These are phyloP conservation scores for Phyllosticta citribraziliensis DNA, from an alignment of 2,329 filamentous ascomycete genomes.

Conservation along the genomic window DNA sequence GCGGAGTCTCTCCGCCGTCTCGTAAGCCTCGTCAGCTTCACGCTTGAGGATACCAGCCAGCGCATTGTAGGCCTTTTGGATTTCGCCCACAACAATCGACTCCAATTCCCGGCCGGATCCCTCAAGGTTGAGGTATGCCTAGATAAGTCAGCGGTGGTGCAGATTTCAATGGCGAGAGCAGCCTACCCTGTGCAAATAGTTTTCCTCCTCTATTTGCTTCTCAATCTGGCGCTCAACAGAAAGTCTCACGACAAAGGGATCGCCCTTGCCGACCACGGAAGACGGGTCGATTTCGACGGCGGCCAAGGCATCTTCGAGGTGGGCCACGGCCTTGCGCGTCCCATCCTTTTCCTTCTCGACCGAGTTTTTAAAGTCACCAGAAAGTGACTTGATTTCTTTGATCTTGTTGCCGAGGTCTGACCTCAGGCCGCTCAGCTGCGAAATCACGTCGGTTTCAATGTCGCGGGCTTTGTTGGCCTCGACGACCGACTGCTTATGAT, in stretches of 20 bases:
- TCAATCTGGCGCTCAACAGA: conserved; percentile 84
- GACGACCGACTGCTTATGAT: conserved; percentile 68
- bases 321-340: conserved; percentile 68
- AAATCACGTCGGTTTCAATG: conserved; percentile 84
- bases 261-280: conserved; percentile 70
- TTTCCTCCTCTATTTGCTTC: conserved; percentile 90
- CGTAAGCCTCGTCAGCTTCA: conserved; percentile 74
- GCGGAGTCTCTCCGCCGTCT: conserved; percentile 69
- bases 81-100: conserved; percentile 91
- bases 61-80: conserved; percentile 95
- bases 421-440: conserved; percentile 73
- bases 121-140: conserved; percentile 93
- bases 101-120: conserved; percentile 90
- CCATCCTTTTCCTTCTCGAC: conserved; percentile 90
- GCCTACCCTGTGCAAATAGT: conserved; percentile 84
- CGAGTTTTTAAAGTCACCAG: conserved; percentile 92
- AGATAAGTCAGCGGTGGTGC: conserved; percentile 18
- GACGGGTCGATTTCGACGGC: conserved; percentile 70
- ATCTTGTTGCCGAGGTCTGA: conserved; percentile 91
- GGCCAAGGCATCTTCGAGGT: conserved; percentile 72
- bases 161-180: not conserved
- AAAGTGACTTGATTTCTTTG: conserved; percentile 92
- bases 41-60: conserved; percentile 85
- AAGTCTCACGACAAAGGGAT: conserved; percentile 80
- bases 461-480: conserved; percentile 85